Base-by-base conservation (phyloP, 768 basidiomycete genomes). In the Kondoa malvinella region DNA sequence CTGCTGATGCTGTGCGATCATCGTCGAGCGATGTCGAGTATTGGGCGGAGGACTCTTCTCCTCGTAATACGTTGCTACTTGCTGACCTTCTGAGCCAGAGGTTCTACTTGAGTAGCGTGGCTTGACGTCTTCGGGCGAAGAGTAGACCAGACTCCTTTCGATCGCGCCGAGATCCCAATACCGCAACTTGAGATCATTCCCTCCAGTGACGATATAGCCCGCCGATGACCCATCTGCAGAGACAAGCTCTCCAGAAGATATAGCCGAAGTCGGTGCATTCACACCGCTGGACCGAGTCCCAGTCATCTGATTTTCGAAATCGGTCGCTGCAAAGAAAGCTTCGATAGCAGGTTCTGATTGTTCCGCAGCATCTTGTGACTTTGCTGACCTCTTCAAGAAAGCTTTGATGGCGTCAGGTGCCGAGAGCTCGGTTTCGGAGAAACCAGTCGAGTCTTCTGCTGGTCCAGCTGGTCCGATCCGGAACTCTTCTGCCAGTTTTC, bases 161-260 rank as follows among this genome's bases (percentile, higher is more conserved):
- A 85, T 76, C 72, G 81, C 83, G 4, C 80, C 83, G 68, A 95
- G 75, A 76, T 97, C 92, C 92, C 91, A 96, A 70, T 89, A 80
- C 29, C 90, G 81, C 56, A 99, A 81, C 72, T 85, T 86, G 62
- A 86, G 82, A 77, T 99, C 95, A 72, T 92, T 89, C 0, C 92
- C 94, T 1, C 89, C 94, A 27, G 83, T 90, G 31, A 96, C 78
- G 76, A 94, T 81, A 76, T 85, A 96, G 88, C 89, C 34, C 82
- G 82, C 82, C 31, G 72, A 76, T 30, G 74, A 76, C 40, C 81
- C 70, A 56, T 81, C 81, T 14, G 30, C 26, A 40, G n/a, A 21
- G 2, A 66, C 68, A 66, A 50, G 67, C 61, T 21, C 64, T 50
- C 59, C 65, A 57, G 57, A 59, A 57, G 61, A 63, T 32, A 63